Base-by-base conservation (phyloP, 768 basidiomycete genomes). In the Trametes maxima region DNA sequence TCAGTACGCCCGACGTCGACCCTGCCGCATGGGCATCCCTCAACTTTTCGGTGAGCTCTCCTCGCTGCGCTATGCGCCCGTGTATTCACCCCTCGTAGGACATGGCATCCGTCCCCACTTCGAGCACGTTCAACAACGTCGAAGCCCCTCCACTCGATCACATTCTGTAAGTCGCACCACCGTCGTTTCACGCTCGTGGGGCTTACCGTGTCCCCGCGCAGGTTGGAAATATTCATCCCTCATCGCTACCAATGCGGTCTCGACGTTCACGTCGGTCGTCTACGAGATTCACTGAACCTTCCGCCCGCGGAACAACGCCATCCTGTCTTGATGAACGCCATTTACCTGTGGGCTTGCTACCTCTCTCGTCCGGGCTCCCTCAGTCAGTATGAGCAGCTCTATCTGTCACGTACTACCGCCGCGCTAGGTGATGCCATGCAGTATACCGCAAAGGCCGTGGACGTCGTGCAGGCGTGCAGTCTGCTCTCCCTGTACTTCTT, bases 311-410 rank as follows among this genome's bases (percentile, higher is more conserved):
- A 89, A 59, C 89, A 88, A 57, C 85, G 85, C 19, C 91, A 93
- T 68, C 86, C 91, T 10, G 84, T 82, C 55, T 80, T 94, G 14
- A 84, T 92, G 80, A 90, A 92, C 69, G 81, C 90, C 62, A 87
- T 92, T 68, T 93, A 86, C 70, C 82, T 92, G 7, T 92, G 90
- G 87, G 87, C 89, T 1, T 92, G 90, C 72, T 90, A 88, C 70
- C 80, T 92, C 42, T 90, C 91, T 11, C 81, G 88, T 21, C 86
- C 89, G 7, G 87, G 85, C 40, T 80, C 84, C 5, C 77, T 92
- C 13, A 83, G 83, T 66, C 83, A 86, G 53, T 87, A 91, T 68
- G 90, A 93, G 73, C 79, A 83, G 16, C 83, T 86, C 63, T 93
- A 90, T 68, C 84, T 93, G 57, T 76, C 75, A 11, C 82, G 83